Evolutionary conservation across 2,329 filamentous ascomycete genomes (phyloP), one percentile per base, ranked within the genome.

Genomic region (Albifimbria verrucaria): DNA sequence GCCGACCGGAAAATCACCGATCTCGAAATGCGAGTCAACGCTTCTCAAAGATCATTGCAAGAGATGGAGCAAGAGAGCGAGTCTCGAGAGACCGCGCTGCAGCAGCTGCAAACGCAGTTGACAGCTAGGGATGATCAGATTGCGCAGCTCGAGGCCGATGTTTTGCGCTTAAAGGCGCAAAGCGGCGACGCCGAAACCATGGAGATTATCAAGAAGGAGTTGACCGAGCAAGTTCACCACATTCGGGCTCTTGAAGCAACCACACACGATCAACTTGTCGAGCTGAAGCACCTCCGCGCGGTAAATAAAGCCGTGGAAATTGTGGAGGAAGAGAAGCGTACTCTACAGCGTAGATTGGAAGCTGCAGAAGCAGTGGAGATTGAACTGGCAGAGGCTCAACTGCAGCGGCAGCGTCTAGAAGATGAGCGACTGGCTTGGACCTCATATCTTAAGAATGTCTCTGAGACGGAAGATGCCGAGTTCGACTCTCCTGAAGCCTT

Each of bases 281-380:
- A 99, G 67, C 74, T 99, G 32, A 90, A 89, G 61, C 88, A 92
- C 60, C 79, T 95, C 36, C 87, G 92, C 15, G 89, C 92, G 59
- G 74, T 88, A 3, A 87, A 92, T 68, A 93, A 90, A 71, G 90
- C 89, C n/a, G 87, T 96, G 2, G 90, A 96, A 65, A 83, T 99
- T 2, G 89, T 97, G 0, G 92, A 99, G 67, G 94, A 99, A 68
- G 92, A 99, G 74, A 97, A 97, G 76, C 81, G 90, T 56, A 83
- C 85, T 0, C 74, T 99, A 21, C 88, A 94, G 68, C 85, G 86
- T 26, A 90, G 86, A 64, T 69, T 99, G 1, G 85, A 90, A 55
- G 77, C 88, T 36, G 87, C 93, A 69, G 85, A 90, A 53, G 78
- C 83, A 12, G 65, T 96, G 10, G 85, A 94, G 63, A 78, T 82